These are phyloP conservation scores for Cylindrodendrum hubeiense DNA, from an alignment of 2,329 filamentous ascomycete genomes.

Conservation along the genomic window DNA sequence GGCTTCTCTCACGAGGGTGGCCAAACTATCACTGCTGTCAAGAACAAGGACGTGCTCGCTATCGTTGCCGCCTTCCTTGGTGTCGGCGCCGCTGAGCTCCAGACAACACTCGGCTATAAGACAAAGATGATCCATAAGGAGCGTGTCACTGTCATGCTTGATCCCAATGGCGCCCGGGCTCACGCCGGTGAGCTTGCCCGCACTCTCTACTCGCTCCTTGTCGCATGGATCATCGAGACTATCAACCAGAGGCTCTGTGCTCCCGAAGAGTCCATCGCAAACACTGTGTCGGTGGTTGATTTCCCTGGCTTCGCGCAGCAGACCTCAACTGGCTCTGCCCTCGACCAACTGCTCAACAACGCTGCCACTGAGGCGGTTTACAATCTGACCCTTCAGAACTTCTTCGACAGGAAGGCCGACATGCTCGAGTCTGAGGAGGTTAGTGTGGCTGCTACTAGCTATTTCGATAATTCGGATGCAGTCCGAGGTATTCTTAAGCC, in stretches of 20 bases:
- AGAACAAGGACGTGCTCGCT: slow-evolving; percentile 89
- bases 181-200: slow-evolving; percentile 96
- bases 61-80: slow-evolving; percentile 96
- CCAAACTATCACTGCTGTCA: slow-evolving; percentile 86
- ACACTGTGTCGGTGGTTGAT: slow-evolving; percentile 95
- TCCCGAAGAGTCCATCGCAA: slow-evolving; percentile 86
- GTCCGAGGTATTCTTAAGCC: slow-evolving; percentile 92
- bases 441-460: slow-evolving; percentile 88
- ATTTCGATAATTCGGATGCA: slow-evolving; percentile 97
- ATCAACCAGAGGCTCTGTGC: slow-evolving; percentile 93
- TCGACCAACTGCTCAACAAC: slow-evolving; percentile 96
- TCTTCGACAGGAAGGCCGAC: slow-evolving; percentile 95
- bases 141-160: slow-evolving; percentile 98
- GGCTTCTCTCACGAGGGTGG: slow-evolving; percentile 96
- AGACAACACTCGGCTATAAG: slow-evolving; percentile 92
- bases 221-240: slow-evolving; percentile 92
- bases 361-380: slow-evolving; percentile 93
- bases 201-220: slow-evolving; percentile 92
- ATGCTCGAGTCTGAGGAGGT: slow-evolving; percentile 96
- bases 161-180: slow-evolving; percentile 87
- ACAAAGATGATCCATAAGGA: slow-evolving; percentile 97
- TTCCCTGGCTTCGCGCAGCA: slow-evolving; percentile 95
- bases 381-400: slow-evolving; percentile 93
- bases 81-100: slow-evolving; percentile 82
- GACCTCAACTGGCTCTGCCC: slow-evolving; percentile 82